Conservation (phyloP, 345 rosid genomes). For the Sonneratia alba region DNA sequence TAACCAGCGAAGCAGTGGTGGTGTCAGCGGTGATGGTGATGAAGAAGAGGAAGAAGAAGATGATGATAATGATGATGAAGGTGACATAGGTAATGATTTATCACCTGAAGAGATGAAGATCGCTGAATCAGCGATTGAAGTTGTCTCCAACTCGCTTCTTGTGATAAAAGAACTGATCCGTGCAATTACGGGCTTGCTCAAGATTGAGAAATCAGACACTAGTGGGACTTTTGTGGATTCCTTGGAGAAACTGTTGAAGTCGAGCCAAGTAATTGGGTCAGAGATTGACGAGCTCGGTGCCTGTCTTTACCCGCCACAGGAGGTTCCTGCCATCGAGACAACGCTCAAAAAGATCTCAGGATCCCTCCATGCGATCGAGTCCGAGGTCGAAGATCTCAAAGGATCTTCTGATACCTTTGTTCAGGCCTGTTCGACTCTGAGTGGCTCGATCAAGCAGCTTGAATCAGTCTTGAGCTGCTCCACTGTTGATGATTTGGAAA, state of each 20-base stretch:
- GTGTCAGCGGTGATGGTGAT: slow-evolving; percentile 10
- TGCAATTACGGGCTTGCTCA: slow-evolving; percentile 57
- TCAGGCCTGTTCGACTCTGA: slow-evolving; percentile 40
- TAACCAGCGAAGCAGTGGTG: slow-evolving; percentile 14
- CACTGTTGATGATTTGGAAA: slow-evolving; percentile 24
- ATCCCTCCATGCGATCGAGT: slow-evolving; percentile 22
- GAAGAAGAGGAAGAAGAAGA: slow-evolving; percentile 18
- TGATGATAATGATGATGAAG: slow-evolving; percentile 23
- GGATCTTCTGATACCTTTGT: slow-evolving; percentile 35
- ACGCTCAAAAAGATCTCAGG: slow-evolving; percentile 32
- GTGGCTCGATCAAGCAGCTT: slow-evolving; percentile 34
- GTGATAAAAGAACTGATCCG: slow-evolving; percentile 75
- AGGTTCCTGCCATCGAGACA: slow-evolving; percentile 34
- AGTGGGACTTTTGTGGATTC: slow-evolving; percentile 42
- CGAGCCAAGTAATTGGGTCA: slow-evolving; percentile 47
- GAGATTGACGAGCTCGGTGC: slow-evolving; percentile 81
- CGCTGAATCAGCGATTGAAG: slow-evolving; percentile 43
- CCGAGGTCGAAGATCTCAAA: slow-evolving; percentile 35
- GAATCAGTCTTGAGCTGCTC: slow-evolving; percentile 28
- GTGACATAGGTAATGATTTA: slow-evolving; percentile 59
- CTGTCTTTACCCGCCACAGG: slow-evolving; percentile 85
- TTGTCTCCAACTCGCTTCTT: slow-evolving; percentile 47
- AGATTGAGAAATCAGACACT: slow-evolving; percentile 48
- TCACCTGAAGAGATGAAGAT: slow-evolving; percentile 85
- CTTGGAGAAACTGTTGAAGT: slow-evolving; percentile 60